phyloP scores from a whole-genome alignment of 257 asterid species.

The Forsythia suspensa region DNA sequence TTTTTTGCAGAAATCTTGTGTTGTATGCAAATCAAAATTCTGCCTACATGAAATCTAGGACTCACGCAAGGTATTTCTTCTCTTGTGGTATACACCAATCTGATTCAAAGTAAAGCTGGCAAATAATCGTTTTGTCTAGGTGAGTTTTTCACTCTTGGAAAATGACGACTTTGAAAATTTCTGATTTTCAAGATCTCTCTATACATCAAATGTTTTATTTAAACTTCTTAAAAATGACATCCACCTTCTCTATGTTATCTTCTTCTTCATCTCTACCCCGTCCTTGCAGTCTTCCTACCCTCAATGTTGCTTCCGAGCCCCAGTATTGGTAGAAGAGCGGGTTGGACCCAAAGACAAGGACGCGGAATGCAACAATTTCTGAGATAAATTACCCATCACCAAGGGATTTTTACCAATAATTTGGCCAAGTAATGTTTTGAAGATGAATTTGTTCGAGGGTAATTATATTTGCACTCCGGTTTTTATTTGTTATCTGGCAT shows the following conservation, averaged over 20 bases:
- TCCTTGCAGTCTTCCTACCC: background rate
- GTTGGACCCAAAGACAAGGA: background rate
- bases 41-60: background rate
- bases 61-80: background rate
- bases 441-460: too few species aligned
- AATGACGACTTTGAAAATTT: too few species aligned
- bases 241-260: background rate
- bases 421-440: background rate
- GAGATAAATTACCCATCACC: background rate
- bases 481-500: too few species aligned
- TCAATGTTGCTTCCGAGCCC: background rate
- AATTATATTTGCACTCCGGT: too few species aligned
- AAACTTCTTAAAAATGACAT: too few species aligned
- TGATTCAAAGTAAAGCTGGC: background rate
- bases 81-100: background rate
- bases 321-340: background rate
- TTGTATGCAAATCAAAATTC: background rate
- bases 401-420: background rate
- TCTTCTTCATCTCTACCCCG: background rate
- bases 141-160: background rate
- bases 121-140: background rate
- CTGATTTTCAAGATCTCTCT: too few species aligned
- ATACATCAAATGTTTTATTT: too few species aligned
- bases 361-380: background rate
- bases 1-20: background rate